Conservation (phyloP, 2,329 filamentous ascomycete species). For the Diaporthe nobilis region DNA sequence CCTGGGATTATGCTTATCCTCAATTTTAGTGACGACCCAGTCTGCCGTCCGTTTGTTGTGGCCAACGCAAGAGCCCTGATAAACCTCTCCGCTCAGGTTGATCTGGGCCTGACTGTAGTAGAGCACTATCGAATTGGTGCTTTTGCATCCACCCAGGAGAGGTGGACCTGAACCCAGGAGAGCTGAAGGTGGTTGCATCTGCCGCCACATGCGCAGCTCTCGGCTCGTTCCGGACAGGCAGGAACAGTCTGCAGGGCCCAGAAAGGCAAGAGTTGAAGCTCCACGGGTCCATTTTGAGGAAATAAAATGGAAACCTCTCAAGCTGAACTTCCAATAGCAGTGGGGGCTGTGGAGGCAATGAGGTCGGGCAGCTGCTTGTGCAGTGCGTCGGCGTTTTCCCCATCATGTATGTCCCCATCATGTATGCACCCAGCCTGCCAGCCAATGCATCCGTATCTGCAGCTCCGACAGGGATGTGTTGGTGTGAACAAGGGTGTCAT, state of each 20-base stretch:
- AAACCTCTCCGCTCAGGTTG: not conserved
- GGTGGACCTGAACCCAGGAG: not conserved
- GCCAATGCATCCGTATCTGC: constrained; percentile 34
- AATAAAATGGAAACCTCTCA: not conserved
- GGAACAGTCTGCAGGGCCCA: not conserved
- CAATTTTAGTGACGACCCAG: not conserved
- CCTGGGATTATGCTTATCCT: not conserved
- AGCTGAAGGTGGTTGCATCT: not conserved
- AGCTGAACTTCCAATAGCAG: constrained; percentile 18
- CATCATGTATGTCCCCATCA: constrained; percentile 2
- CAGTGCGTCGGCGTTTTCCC: not conserved
- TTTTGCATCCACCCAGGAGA: not conserved
- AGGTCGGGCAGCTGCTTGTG: constrained; percentile 13
- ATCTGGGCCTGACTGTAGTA: not conserved
- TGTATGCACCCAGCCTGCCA: constrained; percentile 10
- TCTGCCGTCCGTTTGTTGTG: not conserved
- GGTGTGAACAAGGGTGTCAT: constrained; percentile 22
- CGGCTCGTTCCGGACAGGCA: constrained; percentile 20
- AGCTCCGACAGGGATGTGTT: constrained; percentile 13
- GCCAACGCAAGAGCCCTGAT: not conserved
- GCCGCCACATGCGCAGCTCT: constrained; percentile 20
- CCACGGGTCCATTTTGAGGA: not conserved
- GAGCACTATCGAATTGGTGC: not conserved
- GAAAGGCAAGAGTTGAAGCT: not conserved
- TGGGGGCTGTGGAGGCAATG: constrained; percentile 3